Conservation (phyloP, 2,329 filamentous ascomycete species). For the Pseudogymnoascus sp. region DNA sequence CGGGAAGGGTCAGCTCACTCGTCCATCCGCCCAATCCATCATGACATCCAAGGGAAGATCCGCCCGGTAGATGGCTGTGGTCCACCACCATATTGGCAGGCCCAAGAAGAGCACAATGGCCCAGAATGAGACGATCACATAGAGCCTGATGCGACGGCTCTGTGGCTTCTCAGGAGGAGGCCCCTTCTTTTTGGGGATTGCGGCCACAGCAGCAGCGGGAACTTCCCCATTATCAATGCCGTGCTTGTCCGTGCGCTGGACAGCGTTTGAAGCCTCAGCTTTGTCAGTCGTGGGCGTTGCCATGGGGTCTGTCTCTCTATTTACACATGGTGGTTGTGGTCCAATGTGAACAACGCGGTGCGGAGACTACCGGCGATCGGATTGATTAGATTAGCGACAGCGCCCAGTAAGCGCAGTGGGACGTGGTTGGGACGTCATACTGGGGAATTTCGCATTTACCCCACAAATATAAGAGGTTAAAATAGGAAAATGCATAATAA, state of each 20-base stretch:
- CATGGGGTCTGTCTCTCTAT: background rate
- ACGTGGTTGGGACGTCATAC: background rate
- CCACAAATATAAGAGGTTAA: background rate
- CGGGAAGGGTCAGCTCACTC: constrained; percentile 44
- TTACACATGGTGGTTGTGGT: constrained; percentile 17
- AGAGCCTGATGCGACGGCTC: constrained; percentile 61
- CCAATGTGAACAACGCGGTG: background rate
- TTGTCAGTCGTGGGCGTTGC: constrained; percentile 4
- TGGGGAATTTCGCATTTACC: background rate
- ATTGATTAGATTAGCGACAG: background rate
- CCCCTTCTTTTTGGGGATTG: constrained; percentile 24
- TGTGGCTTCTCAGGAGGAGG: constrained; percentile 71
- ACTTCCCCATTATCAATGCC: constrained; percentile 11
- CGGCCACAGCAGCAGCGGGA: constrained; percentile 20
- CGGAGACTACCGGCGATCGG: background rate
- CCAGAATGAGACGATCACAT: constrained; percentile 87
- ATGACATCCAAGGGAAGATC: constrained; percentile 76
- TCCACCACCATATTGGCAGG: constrained; percentile 91
- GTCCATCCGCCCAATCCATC: constrained; percentile 86
- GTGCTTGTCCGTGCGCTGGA: background rate
- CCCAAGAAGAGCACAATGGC: constrained; percentile 74
- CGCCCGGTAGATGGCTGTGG: constrained; percentile 86
- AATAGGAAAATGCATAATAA: background rate
- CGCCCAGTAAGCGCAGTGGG: background rate
- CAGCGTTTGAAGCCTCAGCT: constrained; percentile 6